Evolutionary conservation across 2,329 filamentous ascomycete genomes (phyloP), one percentile per base, ranked within the genome.

Genomic region (Thyridium curvatum): DNA sequence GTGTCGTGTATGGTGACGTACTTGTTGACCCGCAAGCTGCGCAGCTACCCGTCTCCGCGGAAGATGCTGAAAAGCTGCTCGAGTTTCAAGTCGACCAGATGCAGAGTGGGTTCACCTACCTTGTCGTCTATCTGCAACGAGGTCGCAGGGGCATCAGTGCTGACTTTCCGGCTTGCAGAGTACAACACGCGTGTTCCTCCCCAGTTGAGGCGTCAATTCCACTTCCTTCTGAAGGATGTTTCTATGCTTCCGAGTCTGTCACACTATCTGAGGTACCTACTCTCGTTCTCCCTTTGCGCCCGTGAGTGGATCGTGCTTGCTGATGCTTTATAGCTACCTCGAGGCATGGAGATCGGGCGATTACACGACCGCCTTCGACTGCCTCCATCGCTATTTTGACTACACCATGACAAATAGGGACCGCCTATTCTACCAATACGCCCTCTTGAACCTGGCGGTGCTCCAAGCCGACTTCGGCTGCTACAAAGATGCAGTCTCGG

Each of bases 381-480:
- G 83, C 48, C 71, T 98, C 15, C 90, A 97, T 59, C 82, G 88
- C 37, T 98, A 96, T 60, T 98, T 96, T 52, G 93, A 98, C 59
- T 96, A 95, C 60, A 93, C 90, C 2, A 89, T 94, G 79, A 85
- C 93, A 52, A 85, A 81, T 48, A 71, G 81, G 43, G 86, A 94
- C 52, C 82, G 86, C 17, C 77, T 85, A 5, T 90, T 90, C 52
- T 97, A 98, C 54, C 93, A 97, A 56, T 95, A 96, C 56, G 93
- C 93, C 1, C 67, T 97, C 12, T 81, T 98, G 55, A 96, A 96
- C 54, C 75, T 96, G 42, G 91, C 90, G 4, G 87, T 96, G 28
- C 74, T 97, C 4, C 91, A 98, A 55, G 87, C 90, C 13, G 93
- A 97, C 58, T 97, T 97, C 66, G 90, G 90, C 34, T 95, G 87